These are phyloP conservation scores for Orbilia quercus DNA, from an alignment of 2,329 filamentous ascomycete genomes.

Conservation along the genomic window DNA sequence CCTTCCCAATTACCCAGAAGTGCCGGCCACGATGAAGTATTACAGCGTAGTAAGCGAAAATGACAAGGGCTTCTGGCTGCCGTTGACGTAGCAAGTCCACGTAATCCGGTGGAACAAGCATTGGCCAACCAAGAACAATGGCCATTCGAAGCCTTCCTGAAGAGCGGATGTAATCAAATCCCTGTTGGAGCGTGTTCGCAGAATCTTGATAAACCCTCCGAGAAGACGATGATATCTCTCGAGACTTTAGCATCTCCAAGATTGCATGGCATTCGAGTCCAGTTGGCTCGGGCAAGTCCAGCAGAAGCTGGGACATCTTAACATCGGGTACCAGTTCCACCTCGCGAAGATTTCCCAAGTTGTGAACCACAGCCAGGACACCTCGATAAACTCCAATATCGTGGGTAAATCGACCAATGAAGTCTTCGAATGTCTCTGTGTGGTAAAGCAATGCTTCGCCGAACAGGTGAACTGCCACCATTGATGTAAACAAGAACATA, in stretches of 20 bases:
- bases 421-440: slow-evolving; percentile 63
- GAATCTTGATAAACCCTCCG: slow-evolving; percentile 58
- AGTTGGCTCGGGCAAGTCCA: slow-evolving; percentile 22
- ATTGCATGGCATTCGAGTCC: slow-evolving; percentile 60
- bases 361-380: slow-evolving; percentile 63
- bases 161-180: slow-evolving; percentile 59
- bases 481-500: slow-evolving; percentile 65
- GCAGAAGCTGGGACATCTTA: slow-evolving; percentile 60
- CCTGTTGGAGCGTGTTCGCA: slow-evolving; percentile 61
- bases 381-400: slow-evolving; percentile 65
- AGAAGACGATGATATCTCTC: slow-evolving; percentile 50
- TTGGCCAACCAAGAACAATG: slow-evolving; percentile 63
- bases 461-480: slow-evolving; percentile 66
- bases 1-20: slow-evolving; percentile 64
- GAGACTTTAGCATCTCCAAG: slow-evolving; percentile 54
- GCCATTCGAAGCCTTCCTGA: slow-evolving; percentile 53
- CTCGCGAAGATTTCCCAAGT: slow-evolving; percentile 63
- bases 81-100: slow-evolving; percentile 62
- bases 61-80: slow-evolving; percentile 65
- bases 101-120: slow-evolving; percentile 62
- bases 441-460: slow-evolving; percentile 66
- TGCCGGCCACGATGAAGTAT: slow-evolving; percentile 65
- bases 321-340: slow-evolving; percentile 59
- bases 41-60: slow-evolving; percentile 68
- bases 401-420: slow-evolving; percentile 64